A percentile compares a stretch with the other conserved stretches of the same genome.
Conservation (phyloP, 345 rosid genomes). For the Anacardium occidentale region DNA sequence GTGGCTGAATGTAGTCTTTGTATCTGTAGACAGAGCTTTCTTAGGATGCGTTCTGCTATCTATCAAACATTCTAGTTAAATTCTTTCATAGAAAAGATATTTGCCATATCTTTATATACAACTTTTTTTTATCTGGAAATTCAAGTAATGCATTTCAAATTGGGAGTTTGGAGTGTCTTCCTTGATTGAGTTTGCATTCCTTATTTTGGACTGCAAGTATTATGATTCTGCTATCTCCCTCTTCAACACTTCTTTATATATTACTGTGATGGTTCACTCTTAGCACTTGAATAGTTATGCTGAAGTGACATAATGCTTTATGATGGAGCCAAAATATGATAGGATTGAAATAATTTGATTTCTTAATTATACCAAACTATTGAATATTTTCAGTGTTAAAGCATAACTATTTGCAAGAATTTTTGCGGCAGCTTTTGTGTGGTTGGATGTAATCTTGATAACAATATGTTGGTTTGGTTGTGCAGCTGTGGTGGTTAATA, state of each 20-base stretch:
- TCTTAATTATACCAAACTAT: not conserved
- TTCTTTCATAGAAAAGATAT: not conserved
- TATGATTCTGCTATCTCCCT: not conserved
- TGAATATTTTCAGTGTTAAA: not conserved
- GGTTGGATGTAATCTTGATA: slow-evolving; percentile 16
- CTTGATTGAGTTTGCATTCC: not conserved
- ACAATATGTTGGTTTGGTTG: slow-evolving; percentile 19
- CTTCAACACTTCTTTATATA: not conserved
- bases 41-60: not conserved
- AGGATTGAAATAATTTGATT: not conserved
- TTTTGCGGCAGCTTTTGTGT: too few relatives aligned
- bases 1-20: not conserved
- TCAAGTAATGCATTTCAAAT: not conserved
- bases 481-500: slow-evolving; percentile 62
- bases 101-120: not conserved
- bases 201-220: not conserved
- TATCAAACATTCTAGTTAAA: not conserved
- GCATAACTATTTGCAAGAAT: not conserved
- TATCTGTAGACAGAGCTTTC: not conserved
- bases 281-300: not conserved
- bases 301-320: not conserved
- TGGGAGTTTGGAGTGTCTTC: not conserved
- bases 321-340: not conserved
- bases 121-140: slow-evolving; percentile 1
- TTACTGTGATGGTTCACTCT: not conserved